phyloP scores from a whole-genome alignment of 306 rosid genomes.

The Senna siamea region DNA sequence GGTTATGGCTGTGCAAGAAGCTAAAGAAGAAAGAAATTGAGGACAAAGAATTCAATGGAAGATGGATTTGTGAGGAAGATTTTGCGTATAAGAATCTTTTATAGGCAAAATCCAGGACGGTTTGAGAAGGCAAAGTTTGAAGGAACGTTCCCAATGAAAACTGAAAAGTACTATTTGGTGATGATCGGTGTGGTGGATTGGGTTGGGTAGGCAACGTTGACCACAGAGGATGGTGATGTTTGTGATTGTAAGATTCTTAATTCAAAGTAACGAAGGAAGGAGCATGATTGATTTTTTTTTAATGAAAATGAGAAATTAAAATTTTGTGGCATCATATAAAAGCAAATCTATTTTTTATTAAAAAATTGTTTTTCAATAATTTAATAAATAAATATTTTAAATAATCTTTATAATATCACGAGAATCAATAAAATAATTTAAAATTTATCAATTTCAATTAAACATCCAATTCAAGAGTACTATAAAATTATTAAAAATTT shows the following conservation, averaged over 20 bases:
- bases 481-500: no score
- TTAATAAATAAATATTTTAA: no score
- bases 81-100: conserved; percentile 15
- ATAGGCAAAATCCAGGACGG: conserved; percentile 4
- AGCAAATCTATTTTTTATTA: no score
- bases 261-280: not conserved
- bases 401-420: no score
- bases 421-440: no score
- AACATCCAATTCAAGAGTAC: no score
- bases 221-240: not conserved
- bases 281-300: not conserved
- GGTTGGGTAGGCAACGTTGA: not conserved
- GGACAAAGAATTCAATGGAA: not conserved
- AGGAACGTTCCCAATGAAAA: not conserved
- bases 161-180: not conserved
- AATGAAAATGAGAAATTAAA: no score
- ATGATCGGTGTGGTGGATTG: not conserved
- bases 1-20: conserved; percentile 8
- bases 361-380: no score
- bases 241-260: no score
- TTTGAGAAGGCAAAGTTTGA: not conserved
- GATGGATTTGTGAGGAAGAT: not conserved
- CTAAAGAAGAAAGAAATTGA: not conserved
- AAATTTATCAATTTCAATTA: no score
- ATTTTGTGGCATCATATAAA: no score